Percentiles rank a stretch among this genome's conserved stretches.
phyloP scores from a whole-genome alignment of 768 basidiomycete genomes.

The Rhizopogon vinicolor region DNA sequence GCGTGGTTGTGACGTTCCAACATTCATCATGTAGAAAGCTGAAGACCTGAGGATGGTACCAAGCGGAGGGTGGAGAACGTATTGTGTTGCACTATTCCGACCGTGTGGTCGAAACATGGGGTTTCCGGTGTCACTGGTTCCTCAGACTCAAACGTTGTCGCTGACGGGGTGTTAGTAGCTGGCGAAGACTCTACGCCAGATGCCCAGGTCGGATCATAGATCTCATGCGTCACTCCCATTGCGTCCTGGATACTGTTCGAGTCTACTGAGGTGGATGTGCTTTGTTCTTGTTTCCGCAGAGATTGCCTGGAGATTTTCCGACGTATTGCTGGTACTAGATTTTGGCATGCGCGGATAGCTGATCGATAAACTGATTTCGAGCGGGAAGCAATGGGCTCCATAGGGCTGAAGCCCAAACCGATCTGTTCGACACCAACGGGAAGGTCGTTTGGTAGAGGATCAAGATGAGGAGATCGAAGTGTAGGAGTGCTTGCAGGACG shows the following conservation, averaged over 20 bases:
- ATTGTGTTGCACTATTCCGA: neutral
- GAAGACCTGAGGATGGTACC: neutral
- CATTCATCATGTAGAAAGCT: neutral
- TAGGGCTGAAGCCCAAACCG: constrained; percentile 37
- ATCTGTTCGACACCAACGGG: constrained; percentile 33
- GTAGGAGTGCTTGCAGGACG: constrained; percentile 31
- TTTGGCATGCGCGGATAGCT: constrained; percentile 1
- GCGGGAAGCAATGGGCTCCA: neutral
- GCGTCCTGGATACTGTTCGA: neutral
- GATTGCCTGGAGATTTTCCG: constrained; percentile 1
- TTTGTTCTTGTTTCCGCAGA: neutral
- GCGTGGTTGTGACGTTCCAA: neutral
- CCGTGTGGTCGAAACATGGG: neutral
- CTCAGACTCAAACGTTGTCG: constrained; percentile 1
- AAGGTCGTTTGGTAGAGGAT: constrained; percentile 23
- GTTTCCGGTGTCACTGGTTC: constrained; percentile 2
- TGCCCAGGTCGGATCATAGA: constrained; percentile 2
- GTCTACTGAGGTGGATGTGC: neutral
- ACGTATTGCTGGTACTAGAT: constrained; percentile 1
- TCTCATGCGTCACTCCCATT: constrained; percentile 1
- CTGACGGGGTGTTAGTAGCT: neutral
- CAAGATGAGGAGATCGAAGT: constrained; percentile 5
- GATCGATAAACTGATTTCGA: constrained; percentile 1
- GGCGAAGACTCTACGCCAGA: neutral
- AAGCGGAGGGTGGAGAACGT: neutral